Base-by-base conservation (phyloP, 352 stramenopile species). In the Blastocystis sp. region DNA sequence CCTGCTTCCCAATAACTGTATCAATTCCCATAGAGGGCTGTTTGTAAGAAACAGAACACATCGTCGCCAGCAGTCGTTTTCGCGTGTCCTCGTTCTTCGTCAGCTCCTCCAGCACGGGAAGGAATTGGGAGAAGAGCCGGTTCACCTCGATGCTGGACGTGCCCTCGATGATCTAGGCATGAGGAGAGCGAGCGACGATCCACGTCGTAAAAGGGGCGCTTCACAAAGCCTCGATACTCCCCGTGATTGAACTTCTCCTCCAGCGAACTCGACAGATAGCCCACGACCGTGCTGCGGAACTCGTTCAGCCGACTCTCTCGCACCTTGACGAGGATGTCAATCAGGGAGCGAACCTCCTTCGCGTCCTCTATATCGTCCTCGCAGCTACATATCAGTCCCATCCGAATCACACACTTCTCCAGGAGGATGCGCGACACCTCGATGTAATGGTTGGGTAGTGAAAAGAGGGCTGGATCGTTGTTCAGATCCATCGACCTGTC, bases 41-140 rank as follows among this genome's bases (percentile, higher is more conserved):
- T 60, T 85, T 85, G 74, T 85, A 59, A 85, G 21, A 85, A 62
- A 85, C 74, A 60, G n/a, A 33, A 29, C 3, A 67, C 16, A 21
- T 31, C 10, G 31, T 51, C 12, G 16, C 50, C 31, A 85, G 24
- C 13, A 85, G 4, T 29, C 59, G 74, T 4, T 50, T 41, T 50
- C 74, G 59, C 19, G 55, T 67, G 37, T 85, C 55, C 37, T 85
- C 74, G 35, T 16, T 67, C 74, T 85, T 85, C 50, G 65, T 85
- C 21, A 85, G 24, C 29, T 85, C 55, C 50, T 85, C 74, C 60
- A 85, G 24, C 26, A 85, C 74, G 1, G 74, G 74, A 37, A 85
- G 37, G 60, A 85, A 85, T n/a, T 85, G 74, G 3, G 74, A 85
- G n/a, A 69, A 85, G 74, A 85, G 74, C 2, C 74, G 74, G 50